Evolutionary conservation across 306 rosid genomes (phyloP), one percentile per base, ranked within the genome.

Genomic region (Castanea sativa): DNA sequence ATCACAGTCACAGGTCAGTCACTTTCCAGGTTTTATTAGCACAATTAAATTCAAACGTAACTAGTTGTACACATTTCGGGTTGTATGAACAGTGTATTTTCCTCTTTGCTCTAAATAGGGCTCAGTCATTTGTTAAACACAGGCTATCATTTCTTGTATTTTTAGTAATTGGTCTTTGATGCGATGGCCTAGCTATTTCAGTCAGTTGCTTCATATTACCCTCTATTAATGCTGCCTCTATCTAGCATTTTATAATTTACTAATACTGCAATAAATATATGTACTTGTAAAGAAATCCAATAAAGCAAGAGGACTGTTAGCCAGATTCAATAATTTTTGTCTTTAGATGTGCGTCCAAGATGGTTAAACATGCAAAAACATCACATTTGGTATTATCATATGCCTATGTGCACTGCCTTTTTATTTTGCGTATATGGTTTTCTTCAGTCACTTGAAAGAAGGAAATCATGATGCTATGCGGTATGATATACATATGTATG

Each of bases 1-100:
- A 13, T 78, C 98, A 74, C 99, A 96, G 99, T 71, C 98, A 74
- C 99, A 96, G 99, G 99, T 96, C 84, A 78, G 93, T 86, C 61
- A 27, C 73, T 80, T 86, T 76, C 32, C 55, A 14, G 68, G 55
- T 76, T 45, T 73, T 51, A 80, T 79, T 53, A 79, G 11, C 73
- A 1, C 59, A 61, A 55, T 55, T 58, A 71, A 67, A 68, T 69
- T 16, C 76, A 45, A 79, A 58, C 23, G 13, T 78, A 76, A 73
- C 63, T 55, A 55, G 74, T 79, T 75, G 49, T 67, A 27, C 73
- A 25, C 33, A 11, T 43, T 51, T 33, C 68, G 69, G 80, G 53
- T 67, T 71, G 73, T 77, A 73, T 76, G 33, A 59, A 73, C 49
- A 32, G 21, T 49, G 41, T 41, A 58, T 61, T 20, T 21, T 10